Base-by-base conservation (phyloP, 495 filamentous ascomycete species). In the Cercophora scortea region DNA sequence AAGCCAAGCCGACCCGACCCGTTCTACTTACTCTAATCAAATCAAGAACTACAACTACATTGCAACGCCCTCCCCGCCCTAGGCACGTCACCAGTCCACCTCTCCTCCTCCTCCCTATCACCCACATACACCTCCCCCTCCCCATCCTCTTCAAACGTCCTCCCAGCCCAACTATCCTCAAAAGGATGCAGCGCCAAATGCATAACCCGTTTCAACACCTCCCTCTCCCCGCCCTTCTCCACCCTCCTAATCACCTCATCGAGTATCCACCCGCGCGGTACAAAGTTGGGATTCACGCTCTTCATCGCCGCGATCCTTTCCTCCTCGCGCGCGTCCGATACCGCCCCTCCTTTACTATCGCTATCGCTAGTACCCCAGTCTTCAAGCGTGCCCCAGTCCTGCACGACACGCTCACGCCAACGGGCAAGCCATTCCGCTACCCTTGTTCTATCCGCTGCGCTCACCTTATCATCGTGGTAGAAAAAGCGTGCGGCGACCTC, bases 171-270 rank as follows among this genome's bases (percentile, higher is more conserved):
- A 41, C 71, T 65, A 42, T 96, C 90, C 44, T 89, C 78, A 63
- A 95, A 97, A 0, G 93, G 93, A 56, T 85, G 76, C 49, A 89
- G 67, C 6, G 84, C 79, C 83, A 96, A 83, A 17, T 85, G 75
- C 85, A 96, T 86, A 18, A 90, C 75, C 43, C 83, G 71, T 7
- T 71, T 72, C 46, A 98, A 66, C 15, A 98, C 81, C 1, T 87
- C 84, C 47, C 88, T 75, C 57, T 97, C 90, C 15, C 86, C 85
- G 25, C 84, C 79, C 61, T 87, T 84, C 68, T 97, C 91, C 3
- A 96, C 91, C 12, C 86, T 76, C 36, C 83, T 78, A 56, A 98
- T 96, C 6, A 97, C 58, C 68, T 97, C 93, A 67, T 97, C 92
- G 8, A 98, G 73, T 47, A 98, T 81, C 93, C 94, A 98, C 17